These are phyloP conservation scores for Chrysoporthe cubensis DNA, from an alignment of 2,329 filamentous ascomycete genomes.

Conservation along the genomic window DNA sequence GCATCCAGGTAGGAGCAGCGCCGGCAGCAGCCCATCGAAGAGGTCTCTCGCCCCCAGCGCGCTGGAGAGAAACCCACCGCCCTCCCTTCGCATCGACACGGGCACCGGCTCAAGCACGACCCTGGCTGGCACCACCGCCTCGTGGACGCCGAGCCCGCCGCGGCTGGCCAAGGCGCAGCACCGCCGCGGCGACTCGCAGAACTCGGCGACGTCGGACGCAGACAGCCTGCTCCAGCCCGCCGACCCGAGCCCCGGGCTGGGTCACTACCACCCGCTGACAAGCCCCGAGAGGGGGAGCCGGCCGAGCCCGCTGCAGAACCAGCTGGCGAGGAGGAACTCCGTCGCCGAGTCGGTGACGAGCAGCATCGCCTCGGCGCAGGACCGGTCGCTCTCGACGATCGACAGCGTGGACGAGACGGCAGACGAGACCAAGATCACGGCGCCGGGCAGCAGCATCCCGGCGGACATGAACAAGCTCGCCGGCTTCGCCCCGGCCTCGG, in stretches of 20 bases:
- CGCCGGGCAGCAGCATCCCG: conserved; percentile 19
- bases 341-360: conserved; percentile 43
- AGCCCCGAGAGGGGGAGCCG: conserved; percentile 46
- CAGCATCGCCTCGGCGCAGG: conserved; percentile 47
- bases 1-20: conserved; percentile 13
- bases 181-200: conserved; percentile 38
- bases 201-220: conserved; percentile 41
- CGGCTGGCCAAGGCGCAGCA: conserved; percentile 33
- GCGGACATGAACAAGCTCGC: conserved; percentile 22
- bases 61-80: conserved; percentile 35
- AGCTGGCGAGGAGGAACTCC: conserved; percentile 19
- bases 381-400: conserved; percentile 54
- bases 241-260: conserved; percentile 40
- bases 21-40: conserved; percentile 1
- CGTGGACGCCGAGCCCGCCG: conserved; percentile 38
- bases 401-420: conserved; percentile 58
- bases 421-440: conserved; percentile 28
- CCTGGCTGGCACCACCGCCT: conserved; percentile 14
- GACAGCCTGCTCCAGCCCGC: conserved; percentile 48
- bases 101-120: conserved; percentile 16
- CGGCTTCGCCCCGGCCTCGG: not conserved
- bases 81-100: conserved; percentile 16
- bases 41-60: conserved; percentile 19
- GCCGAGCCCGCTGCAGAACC: conserved; percentile 24
- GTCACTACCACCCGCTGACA: conserved; percentile 41